phyloP scores from a whole-genome alignment of 1,284 basidiomycete genomes.

The Papiliotrema flavescens region DNA sequence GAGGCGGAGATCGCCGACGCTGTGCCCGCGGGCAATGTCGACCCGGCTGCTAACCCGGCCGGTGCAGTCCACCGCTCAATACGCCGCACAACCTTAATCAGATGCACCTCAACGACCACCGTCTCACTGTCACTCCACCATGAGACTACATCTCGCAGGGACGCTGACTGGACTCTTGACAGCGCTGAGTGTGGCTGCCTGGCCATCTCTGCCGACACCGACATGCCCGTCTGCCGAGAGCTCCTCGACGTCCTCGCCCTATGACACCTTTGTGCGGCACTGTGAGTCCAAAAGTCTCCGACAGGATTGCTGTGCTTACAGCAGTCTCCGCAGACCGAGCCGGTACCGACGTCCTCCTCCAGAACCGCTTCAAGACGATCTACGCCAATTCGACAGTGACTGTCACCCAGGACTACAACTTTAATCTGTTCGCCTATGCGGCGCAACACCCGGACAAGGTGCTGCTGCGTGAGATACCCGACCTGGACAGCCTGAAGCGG shows the following conservation, averaged over 20 bases:
- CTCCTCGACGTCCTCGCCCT: neutral
- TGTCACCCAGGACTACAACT: constrained; percentile 17
- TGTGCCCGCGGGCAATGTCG: too few relatives aligned
- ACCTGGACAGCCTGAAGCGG: constrained; percentile 16
- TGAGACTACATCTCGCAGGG: too few relatives aligned
- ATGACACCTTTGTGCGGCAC: constrained; percentile 12
- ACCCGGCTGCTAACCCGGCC: too few relatives aligned
- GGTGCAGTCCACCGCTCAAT: neutral
- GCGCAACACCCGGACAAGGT: constrained; percentile 9
- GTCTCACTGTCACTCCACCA: too few relatives aligned
- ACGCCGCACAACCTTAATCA: neutral
- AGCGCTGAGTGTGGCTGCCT: neutral
- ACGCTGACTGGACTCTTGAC: neutral
- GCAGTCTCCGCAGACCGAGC: constrained; percentile 18
- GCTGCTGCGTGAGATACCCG: constrained; percentile 14
- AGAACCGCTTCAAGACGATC: constrained; percentile 11
- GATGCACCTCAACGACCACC: neutral
- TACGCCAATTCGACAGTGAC: constrained; percentile 21
- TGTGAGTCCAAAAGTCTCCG: constrained; percentile 4
- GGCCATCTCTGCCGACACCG: neutral
- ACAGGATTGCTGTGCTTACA: neutral
- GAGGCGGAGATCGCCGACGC: too few relatives aligned
- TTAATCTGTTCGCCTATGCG: constrained; percentile 23
- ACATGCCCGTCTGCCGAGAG: neutral
- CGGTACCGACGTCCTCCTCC: constrained; percentile 21